Evolutionary conservation across 495 filamentous ascomycete genomes (phyloP).

Genomic region (Annulohypoxylon stygium): DNA sequence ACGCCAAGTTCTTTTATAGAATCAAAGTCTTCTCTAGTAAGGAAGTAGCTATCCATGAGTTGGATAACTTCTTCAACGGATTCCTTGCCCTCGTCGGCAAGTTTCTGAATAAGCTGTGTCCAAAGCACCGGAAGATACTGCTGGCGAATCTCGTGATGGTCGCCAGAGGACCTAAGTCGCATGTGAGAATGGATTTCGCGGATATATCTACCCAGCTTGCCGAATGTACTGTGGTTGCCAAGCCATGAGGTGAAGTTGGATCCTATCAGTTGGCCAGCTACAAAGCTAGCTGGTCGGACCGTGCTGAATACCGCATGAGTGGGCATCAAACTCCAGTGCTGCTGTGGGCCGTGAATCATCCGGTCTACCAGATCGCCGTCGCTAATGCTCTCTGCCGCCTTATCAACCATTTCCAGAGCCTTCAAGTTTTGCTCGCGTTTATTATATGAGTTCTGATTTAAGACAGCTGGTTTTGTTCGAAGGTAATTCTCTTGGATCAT

Average conservation of each 20-base stretch:
- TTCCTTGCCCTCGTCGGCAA: slow-evolving; percentile 80
- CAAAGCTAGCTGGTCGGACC: slow-evolving; percentile 89
- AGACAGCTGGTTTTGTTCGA: slow-evolving; percentile 76
- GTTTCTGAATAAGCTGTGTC: slow-evolving; percentile 77
- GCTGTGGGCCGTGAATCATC: slow-evolving; percentile 98
- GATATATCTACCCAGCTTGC: slow-evolving; percentile 85
- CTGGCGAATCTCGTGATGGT: slow-evolving; percentile 92
- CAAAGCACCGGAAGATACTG: slow-evolving; percentile 94
- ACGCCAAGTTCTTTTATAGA: slow-evolving; percentile 91
- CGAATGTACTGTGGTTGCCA: slow-evolving; percentile 91
- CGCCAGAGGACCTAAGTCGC: slow-evolving; percentile 90
- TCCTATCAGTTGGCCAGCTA: slow-evolving; percentile 77
- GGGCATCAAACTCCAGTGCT: slow-evolving; percentile 98
- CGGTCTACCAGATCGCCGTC: slow-evolving; percentile 96
- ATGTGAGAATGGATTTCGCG: slow-evolving; percentile 98
- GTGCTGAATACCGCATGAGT: slow-evolving; percentile 97
- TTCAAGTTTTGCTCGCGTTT: slow-evolving; percentile 78
- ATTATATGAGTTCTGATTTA: slow-evolving; percentile 67
- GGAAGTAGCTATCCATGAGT: slow-evolving; percentile 96
- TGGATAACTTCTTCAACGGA: slow-evolving; percentile 79
- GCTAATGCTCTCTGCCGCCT: slow-evolving; percentile 93
- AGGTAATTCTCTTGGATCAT: slow-evolving; percentile 99
- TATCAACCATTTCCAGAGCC: slow-evolving; percentile 82
- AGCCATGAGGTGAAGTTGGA: slow-evolving; percentile 87
- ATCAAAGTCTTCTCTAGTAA: slow-evolving; percentile 97